Evolutionary conservation across 805 yeast genomes (phyloP).

Genomic region (Sungouiozyma intestinalis): DNA sequence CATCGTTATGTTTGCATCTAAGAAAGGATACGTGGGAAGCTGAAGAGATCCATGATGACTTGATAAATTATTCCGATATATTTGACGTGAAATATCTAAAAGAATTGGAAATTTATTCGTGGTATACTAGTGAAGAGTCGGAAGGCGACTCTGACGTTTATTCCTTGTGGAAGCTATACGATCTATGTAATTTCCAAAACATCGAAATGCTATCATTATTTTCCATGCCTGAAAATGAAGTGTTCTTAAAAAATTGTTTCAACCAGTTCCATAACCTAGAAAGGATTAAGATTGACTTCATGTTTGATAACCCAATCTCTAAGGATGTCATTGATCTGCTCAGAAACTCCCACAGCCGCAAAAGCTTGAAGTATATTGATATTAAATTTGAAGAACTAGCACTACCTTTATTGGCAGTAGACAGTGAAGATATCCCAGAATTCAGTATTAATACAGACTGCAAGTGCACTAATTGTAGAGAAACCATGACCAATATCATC

Average conservation of each 20-base stretch:
- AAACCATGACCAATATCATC: conserved; percentile 21
- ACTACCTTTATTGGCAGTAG: conserved; percentile 15
- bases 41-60: conserved; percentile 4
- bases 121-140: conserved; percentile 24
- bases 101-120: conserved; percentile 29
- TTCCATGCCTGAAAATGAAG: conserved; percentile 22
- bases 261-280: conserved; percentile 17
- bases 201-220: conserved; percentile 27
- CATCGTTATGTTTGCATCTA: conserved; percentile 18
- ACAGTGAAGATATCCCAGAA: conserved; percentile 12
- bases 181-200: conserved; percentile 23
- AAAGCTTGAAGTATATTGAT: conserved; percentile 27
- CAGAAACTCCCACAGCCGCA: conserved; percentile 16
- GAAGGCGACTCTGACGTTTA: conserved; percentile 11
- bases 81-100: conserved; percentile 24
- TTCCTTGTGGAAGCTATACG: conserved; percentile 18
- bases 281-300: conserved; percentile 29
- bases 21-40: conserved; percentile 20
- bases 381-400: conserved; percentile 19
- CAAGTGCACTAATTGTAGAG: conserved; percentile 20
- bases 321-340: conserved; percentile 13
- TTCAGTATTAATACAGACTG: conserved; percentile 16
- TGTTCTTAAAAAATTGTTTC: conserved; percentile 19
- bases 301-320: conserved; percentile 18
- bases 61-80: conserved; percentile 18